phyloP scores from a whole-genome alignment of 352 stramenopile genomes.

The Stramenopiles sp. region DNA sequence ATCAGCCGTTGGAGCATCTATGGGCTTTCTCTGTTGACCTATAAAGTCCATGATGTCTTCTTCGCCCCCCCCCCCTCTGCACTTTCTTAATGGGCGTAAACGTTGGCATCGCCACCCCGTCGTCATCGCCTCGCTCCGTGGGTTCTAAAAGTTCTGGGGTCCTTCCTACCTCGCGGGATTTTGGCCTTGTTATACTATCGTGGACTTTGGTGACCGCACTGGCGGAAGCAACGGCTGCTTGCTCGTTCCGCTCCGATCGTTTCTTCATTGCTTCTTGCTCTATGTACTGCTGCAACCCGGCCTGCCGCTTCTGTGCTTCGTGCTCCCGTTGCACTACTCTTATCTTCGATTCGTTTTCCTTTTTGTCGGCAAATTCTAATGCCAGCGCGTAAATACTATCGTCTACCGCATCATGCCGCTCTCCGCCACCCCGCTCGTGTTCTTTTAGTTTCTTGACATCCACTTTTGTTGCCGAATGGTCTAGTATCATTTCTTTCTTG shows the following conservation, averaged over 20 bases:
- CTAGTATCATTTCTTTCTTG: not conserved
- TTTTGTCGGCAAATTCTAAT: slow-evolving; percentile 3
- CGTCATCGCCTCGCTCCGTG: too few relatives aligned
- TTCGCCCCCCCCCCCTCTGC: too few relatives aligned
- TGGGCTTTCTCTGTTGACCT: too few relatives aligned
- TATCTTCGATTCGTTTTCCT: not conserved
- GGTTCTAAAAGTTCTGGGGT: too few relatives aligned
- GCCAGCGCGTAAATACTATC: not conserved
- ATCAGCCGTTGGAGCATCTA: too few relatives aligned
- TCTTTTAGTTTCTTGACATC: not conserved
- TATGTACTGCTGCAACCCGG: not conserved
- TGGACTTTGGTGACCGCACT: not conserved
- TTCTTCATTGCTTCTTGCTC: not conserved
- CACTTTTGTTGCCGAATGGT: not conserved
- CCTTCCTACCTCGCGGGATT: too few relatives aligned
- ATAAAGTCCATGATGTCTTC: too few relatives aligned
- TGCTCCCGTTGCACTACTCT: not conserved
- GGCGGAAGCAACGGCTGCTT: not conserved
- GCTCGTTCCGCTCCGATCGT: not conserved
- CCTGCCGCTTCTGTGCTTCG: not conserved
- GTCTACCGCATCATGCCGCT: not conserved
- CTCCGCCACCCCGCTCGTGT: not conserved
- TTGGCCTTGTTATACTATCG: not conserved
- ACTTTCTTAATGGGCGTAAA: too few relatives aligned
- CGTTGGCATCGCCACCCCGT: too few relatives aligned